Evolutionary conservation across 2,329 filamentous ascomycete genomes (phyloP), one percentile per base, ranked within the genome.

Genomic region (Pestalotiopsis sp.): DNA sequence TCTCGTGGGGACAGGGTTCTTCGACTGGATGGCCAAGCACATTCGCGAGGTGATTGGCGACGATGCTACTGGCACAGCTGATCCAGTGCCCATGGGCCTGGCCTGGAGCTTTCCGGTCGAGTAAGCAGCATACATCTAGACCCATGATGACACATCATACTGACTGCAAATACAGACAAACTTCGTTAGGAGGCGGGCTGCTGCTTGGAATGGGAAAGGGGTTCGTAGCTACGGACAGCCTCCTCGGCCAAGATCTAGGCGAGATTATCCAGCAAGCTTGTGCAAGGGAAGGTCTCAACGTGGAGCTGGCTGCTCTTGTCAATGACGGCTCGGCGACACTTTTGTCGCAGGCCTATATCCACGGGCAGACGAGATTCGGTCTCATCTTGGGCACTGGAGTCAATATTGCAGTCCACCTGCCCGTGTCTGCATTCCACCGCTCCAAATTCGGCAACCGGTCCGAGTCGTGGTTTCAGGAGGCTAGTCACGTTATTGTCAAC

Each of bases 61-160:
- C 58, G 84, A 83, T 20, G 74, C 81, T 25, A 79, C 31, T 79
- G 3, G 73, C 58, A 75, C 78, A 4, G 80, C 82, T 27, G 77
- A 81, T 2, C 83, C 86, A 36, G 79, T 92, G 65, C 85, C 85
- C 9, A 82, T 91, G 80, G 89, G 89, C 1, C 77, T 92, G 70
- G 88, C 90, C 5, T 92, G 90, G 89, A 92, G 90, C 69, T 92
- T 92, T 73, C 90, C 90, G 31, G 88, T 92, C 59, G 87, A 92
- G 89, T 91, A 82, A 76, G 88, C 82, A 52, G 9, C 38, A 36
- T 9, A 36, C 31, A 36, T 36, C 31, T 36, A 36, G 31, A 6
- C 7, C 11, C 20, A 36, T 59, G 49, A 70, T 27, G 76, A 80
- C 69, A 80, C 73, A 67, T 66, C 23, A 2, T n/a, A 25, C 66